A percentile compares a stretch with the other conserved stretches of the same genome.
These are phyloP conservation scores for Dalbergia cultrata DNA, from an alignment of 306 rosid genomes.

Conservation along the genomic window DNA sequence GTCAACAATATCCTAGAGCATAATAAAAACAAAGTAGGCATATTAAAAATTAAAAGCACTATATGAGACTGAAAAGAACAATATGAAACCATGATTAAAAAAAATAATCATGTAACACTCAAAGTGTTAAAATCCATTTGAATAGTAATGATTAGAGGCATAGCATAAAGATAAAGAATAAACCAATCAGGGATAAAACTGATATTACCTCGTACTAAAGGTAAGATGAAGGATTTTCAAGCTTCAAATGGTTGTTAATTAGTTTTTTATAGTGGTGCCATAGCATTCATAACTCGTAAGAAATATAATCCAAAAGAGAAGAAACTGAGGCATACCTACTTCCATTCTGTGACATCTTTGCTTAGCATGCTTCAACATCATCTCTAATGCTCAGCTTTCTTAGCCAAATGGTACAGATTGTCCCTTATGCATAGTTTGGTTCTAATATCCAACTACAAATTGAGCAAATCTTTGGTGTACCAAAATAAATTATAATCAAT, in stretches of 20 bases:
- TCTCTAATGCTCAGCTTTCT: constrained; percentile 84
- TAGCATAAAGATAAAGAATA: too few species aligned
- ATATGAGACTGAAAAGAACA: too few species aligned
- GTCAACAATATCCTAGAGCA: too few species aligned
- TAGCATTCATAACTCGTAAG: background rate
- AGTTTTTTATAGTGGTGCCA: constrained; percentile 16
- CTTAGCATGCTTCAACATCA: constrained; percentile 54
- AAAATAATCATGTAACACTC: too few species aligned
- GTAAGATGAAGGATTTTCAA: too few species aligned
- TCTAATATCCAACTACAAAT: constrained; percentile 76
- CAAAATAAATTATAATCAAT: constrained; percentile 26
- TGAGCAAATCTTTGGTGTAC: constrained; percentile 39
- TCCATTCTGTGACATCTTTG: constrained; percentile 54
- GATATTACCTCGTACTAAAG: too few species aligned
- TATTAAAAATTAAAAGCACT: too few species aligned
- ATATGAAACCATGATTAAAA: too few species aligned
- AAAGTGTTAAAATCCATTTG: too few species aligned
- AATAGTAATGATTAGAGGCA: too few species aligned
- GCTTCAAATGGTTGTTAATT: background rate
- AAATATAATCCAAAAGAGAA: constrained; percentile 23
- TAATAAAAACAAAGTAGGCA: too few species aligned
- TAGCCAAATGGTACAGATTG: constrained; percentile 88
- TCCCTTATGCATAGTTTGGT: constrained; percentile 89
- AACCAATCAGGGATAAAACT: too few species aligned
- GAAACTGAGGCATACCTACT: constrained; percentile 60